Percentiles rank a stretch among this genome's conserved stretches.
Evolutionary conservation across 768 basidiomycete species (phyloP).

Genomic region (Macrolepiota fuliginosa): DNA sequence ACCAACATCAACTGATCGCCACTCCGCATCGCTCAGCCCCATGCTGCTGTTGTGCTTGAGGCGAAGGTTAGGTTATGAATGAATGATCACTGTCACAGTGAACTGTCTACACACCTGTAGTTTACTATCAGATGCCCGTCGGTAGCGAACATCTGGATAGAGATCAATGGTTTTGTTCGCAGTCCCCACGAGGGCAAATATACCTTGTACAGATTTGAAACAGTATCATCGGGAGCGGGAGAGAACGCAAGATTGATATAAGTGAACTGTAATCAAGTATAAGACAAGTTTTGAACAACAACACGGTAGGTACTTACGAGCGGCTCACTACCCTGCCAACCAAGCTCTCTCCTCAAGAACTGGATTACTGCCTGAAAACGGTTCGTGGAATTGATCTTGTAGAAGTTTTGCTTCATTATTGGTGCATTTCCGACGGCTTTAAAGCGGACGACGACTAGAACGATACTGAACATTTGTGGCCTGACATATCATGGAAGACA

Average conservation of each 20-base stretch:
- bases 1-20: too few species aligned
- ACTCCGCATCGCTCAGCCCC: constrained; percentile 29
- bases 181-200: neutral
- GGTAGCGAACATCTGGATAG: constrained; percentile 73
- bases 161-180: neutral
- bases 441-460: constrained; percentile 92
- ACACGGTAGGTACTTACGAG: constrained; percentile 49
- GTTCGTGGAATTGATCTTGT: constrained; percentile 94
- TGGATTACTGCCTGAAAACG: constrained; percentile 94
- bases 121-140: constrained; percentile 91
- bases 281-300: neutral
- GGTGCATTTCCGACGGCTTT: constrained; percentile 97
- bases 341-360: constrained; percentile 86
- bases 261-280: constrained; percentile 40
- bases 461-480: neutral
- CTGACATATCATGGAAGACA: neutral
- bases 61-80: neutral
- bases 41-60: constrained; percentile 41
- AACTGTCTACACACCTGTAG: constrained; percentile 58
- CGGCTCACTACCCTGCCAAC: constrained; percentile 83
- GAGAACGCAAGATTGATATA: constrained; percentile 74
- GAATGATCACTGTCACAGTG: neutral
- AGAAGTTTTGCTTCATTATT: constrained; percentile 98
- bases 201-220: constrained; percentile 76
- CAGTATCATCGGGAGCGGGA: constrained; percentile 80